A percentile compares a stretch with the other conserved stretches of the same genome.
phyloP scores from a whole-genome alignment of 352 stramenopile species.

The Phytophthora capsici region DNA sequence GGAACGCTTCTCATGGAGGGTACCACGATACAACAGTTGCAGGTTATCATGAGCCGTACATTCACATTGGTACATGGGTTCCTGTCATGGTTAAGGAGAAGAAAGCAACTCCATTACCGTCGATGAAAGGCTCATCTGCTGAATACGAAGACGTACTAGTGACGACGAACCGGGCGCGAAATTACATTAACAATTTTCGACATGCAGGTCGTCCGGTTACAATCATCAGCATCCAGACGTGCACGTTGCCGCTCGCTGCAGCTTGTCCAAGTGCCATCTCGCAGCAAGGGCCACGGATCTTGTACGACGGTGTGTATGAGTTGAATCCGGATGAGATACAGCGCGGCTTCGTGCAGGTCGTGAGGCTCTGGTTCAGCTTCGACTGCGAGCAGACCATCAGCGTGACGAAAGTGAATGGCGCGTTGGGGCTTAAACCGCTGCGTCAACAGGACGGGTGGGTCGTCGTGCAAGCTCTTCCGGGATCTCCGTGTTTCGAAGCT shows the following conservation, averaged over 20 bases:
- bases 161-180: conserved; percentile 65
- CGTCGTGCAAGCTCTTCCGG: conserved; percentile 70
- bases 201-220: conserved; percentile 61
- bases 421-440: conserved; percentile 71
- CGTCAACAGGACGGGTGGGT: conserved; percentile 83
- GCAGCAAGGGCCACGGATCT: conserved; percentile 53
- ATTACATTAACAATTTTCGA: conserved; percentile 75
- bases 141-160: conserved; percentile 75
- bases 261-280: conserved; percentile 73
- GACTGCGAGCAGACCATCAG: conserved; percentile 81
- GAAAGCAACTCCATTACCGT: conserved; percentile 18
- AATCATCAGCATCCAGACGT: conserved; percentile 75
- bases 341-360: conserved; percentile 66
- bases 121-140: conserved; percentile 40
- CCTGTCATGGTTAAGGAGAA: conserved; percentile 65
- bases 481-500: conserved; percentile 70
- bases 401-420: conserved; percentile 77
- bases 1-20: conserved; percentile 32
- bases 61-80: conserved; percentile 83
- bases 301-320: conserved; percentile 74
- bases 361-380: conserved; percentile 85
- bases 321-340: conserved; percentile 56
- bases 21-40: conserved; percentile 10
- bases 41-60: conserved; percentile 68
- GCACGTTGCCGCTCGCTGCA: conserved; percentile 60